phyloP scores from a whole-genome alignment of 73 alveolate species.

The Tetrahymena borealis region DNA sequence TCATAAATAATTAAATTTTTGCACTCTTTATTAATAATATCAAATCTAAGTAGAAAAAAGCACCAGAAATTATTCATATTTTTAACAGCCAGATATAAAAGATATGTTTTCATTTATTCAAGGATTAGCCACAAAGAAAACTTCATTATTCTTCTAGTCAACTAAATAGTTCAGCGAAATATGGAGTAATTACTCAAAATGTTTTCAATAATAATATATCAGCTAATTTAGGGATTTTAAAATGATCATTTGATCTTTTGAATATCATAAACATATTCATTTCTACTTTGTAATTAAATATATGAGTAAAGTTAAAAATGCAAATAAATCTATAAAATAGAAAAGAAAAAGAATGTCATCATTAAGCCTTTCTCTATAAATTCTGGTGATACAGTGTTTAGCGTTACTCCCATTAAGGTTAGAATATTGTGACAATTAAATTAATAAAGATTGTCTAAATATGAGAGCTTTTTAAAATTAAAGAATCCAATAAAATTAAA shows the following conservation, averaged over 20 bases:
- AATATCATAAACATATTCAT: background rate
- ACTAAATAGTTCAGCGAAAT: background rate
- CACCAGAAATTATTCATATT: too few relatives aligned
- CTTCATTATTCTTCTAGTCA: background rate
- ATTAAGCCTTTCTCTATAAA: background rate
- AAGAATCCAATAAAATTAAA: background rate
- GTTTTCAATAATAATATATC: too few relatives aligned
- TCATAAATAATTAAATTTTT: too few relatives aligned
- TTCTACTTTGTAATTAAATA: background rate
- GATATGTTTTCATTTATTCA: background rate
- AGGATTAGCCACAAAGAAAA: background rate
- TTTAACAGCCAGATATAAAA: too few relatives aligned
- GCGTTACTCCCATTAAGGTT: background rate
- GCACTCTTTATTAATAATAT: too few relatives aligned
- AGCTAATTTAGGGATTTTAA: too few relatives aligned
- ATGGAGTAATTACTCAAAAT: too few relatives aligned
- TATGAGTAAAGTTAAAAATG: background rate
- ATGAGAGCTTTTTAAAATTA: background rate
- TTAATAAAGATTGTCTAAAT: background rate
- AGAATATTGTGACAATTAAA: background rate
- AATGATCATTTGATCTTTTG: too few relatives aligned
- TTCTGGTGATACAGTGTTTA: background rate
- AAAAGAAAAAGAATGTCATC: background rate
- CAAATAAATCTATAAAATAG: background rate
- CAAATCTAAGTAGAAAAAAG: too few relatives aligned